Conservation (phyloP, 208 protist species). For the Herpetomonas samuelpessoai region DNA sequence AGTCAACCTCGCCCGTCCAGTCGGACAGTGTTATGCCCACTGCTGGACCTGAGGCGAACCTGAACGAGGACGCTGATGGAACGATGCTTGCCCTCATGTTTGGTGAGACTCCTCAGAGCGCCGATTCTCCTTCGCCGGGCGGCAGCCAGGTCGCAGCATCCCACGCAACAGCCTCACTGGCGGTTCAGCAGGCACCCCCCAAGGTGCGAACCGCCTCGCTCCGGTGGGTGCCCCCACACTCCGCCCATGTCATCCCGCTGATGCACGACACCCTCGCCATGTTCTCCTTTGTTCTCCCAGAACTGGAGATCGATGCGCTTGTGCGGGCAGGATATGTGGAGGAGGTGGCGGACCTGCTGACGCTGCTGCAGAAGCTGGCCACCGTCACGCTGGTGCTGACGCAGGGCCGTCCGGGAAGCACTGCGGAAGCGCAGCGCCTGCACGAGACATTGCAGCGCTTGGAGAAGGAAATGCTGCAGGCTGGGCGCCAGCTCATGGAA, state of each 20-base stretch:
- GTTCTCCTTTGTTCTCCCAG: conserved; percentile 35
- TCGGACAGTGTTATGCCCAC: no score
- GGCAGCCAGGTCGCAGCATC: conserved; percentile 1
- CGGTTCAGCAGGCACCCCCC: conserved; percentile 1
- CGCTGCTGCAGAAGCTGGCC: not conserved
- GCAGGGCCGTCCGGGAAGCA: not conserved
- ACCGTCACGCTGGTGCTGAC: not conserved
- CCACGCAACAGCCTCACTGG: not conserved
- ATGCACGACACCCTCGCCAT: conserved; percentile 61
- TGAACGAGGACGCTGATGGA: no score
- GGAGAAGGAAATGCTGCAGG: not conserved
- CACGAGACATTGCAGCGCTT: conserved; percentile 11
- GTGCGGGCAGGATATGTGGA: conserved; percentile 17
- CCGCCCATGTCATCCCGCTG: conserved; percentile 40
- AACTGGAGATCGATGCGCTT: conserved; percentile 32
- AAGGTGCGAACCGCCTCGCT: conserved; percentile 10
- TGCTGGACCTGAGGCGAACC: no score
- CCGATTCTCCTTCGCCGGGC: no score
- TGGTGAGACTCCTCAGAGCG: no score
- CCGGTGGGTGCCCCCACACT: conserved; percentile 67
- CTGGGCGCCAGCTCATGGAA: not conserved
- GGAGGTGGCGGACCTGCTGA: conserved; percentile 21
- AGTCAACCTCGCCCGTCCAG: no score
- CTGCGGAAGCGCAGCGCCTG: conserved; percentile 4
- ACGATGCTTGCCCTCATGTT: no score